These are phyloP conservation scores for Vachellia pachyceras DNA, from an alignment of 306 rosid genomes.

Conservation along the genomic window DNA sequence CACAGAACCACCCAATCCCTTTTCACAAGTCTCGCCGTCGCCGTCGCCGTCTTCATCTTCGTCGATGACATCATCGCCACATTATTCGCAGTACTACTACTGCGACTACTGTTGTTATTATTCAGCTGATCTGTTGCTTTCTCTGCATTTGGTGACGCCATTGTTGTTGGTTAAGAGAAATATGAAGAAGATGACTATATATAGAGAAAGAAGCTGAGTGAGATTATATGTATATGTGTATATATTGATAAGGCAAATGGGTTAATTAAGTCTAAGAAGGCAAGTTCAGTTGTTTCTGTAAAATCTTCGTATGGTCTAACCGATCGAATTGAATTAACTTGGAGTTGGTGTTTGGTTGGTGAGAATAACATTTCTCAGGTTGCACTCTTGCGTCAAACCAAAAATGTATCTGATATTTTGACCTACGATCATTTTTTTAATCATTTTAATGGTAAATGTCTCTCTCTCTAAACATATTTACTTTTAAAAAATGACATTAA, in stretches of 20 bases:
- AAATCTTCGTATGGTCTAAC: slow-evolving; percentile 67
- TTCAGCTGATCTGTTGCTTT: slow-evolving; percentile 45
- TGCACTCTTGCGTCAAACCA: neutral
- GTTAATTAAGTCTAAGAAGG: slow-evolving; percentile 54
- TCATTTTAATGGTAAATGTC: too few relatives aligned
- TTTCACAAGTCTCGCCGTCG: slow-evolving; percentile 7
- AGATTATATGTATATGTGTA: too few relatives aligned
- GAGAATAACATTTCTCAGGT: slow-evolving; percentile 24
- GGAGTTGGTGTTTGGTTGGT: slow-evolving; percentile 59
- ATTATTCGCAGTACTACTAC: neutral
- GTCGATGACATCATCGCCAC: neutral
- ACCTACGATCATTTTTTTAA: too few relatives aligned
- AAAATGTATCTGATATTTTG: too few relatives aligned
- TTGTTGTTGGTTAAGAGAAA: slow-evolving; percentile 21
- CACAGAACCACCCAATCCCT: slow-evolving; percentile 54
- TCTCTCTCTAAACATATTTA: too few relatives aligned
- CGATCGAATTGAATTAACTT: slow-evolving; percentile 36
- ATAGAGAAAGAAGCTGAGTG: slow-evolving; percentile 22
- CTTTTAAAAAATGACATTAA: too few relatives aligned
- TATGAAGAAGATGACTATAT: slow-evolving; percentile 1
- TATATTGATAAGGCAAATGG: slow-evolving; percentile 23
- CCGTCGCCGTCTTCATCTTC: slow-evolving; percentile 5
- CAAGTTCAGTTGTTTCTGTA: slow-evolving; percentile 10
- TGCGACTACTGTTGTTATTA: too few relatives aligned
- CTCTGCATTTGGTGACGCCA: slow-evolving; percentile 57